Conservation (phyloP, 202 grass and related monocot species). For the Sporobolus alterniflorus region DNA sequence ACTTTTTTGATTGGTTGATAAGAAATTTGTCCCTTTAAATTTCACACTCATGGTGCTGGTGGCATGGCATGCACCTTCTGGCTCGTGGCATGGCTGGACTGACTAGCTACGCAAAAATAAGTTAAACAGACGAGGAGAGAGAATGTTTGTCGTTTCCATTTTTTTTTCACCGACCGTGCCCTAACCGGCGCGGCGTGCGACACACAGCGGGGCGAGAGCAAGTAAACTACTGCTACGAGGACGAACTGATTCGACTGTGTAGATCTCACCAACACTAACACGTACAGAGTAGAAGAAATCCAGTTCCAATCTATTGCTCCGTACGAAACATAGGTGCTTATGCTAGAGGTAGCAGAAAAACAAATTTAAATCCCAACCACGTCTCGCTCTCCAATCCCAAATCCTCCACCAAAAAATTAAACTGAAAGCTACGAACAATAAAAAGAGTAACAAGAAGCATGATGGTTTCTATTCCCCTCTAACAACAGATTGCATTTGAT, state of each 20-base stretch:
- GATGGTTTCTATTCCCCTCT: constrained; percentile 34
- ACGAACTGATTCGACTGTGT: background rate
- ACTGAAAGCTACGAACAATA: constrained; percentile 44
- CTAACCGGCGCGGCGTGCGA: background rate
- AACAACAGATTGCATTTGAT: constrained; percentile 21
- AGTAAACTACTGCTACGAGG: too few species aligned
- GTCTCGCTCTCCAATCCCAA: constrained; percentile 24
- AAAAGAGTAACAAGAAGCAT: constrained; percentile 40
- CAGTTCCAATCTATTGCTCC: constrained; percentile 10
- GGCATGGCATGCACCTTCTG: background rate
- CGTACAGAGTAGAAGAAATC: background rate
- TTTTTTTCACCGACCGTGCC: background rate
- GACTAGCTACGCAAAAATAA: too few species aligned
- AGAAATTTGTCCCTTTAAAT: too few species aligned
- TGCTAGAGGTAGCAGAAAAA: constrained; percentile 33
- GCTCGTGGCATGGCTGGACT: background rate
- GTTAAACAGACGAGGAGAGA: background rate
- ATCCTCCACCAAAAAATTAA: constrained; percentile 34
- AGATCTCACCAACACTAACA: constrained; percentile 12
- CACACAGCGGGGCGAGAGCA: too few species aligned
- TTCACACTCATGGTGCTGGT: too few species aligned
- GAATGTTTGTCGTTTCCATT: constrained; percentile 42
- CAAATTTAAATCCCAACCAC: constrained; percentile 35
- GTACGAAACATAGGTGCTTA: constrained; percentile 36
- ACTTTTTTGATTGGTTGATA: too few species aligned